Evolutionary conservation across 2,329 filamentous ascomycete species (phyloP), one percentile per base, ranked within the genome.

Genomic region (Setomelanomma holmii): DNA sequence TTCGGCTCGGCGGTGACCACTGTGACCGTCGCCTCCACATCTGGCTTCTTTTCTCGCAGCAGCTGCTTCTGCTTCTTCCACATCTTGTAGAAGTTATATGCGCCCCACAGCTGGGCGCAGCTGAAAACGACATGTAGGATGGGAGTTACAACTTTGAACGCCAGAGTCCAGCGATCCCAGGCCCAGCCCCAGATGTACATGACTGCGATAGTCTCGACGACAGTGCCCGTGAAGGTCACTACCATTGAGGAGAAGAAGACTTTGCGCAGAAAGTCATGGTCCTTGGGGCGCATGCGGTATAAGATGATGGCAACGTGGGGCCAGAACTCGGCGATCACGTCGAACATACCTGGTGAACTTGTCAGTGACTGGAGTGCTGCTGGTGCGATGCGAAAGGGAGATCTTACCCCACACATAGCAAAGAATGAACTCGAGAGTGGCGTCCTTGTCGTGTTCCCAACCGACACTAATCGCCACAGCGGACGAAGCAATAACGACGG

Each of bases 221-320:
- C 50, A 0, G 78, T 80, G 0, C 77, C 76, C 0, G 55, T 57
- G 4, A 77, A 61, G 0, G 76, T 79, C 0, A 73, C 72, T 42
- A 77, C 58, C 23, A 66, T 72, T 0, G 75, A 72, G 0, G 69
- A 40, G 16, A 68, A 58, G 50, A 80, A 79, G 19, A 80, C 60
- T 6, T 68, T 71, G 19, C 58, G 60, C 21, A 80, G 74, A 48
- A 79, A 76, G 0, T 47, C 47, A 58, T 80, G 78, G 2, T 69
- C 64, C 1, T 60, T 55, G 3, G 75, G 74, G 49, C 74, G 74
- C 1, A 78, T 53, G 5, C 78, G 76, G 57, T 80, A 79, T 3
- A 79, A 65, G 30, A 80, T 76, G 45, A 80, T 79, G 16, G 77
- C 74, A 14, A 79, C 50, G 22, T 80, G 78, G 0, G 78, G 78